phyloP scores from a whole-genome alignment of 345 rosid genomes.

The Murraya koenigii region DNA sequence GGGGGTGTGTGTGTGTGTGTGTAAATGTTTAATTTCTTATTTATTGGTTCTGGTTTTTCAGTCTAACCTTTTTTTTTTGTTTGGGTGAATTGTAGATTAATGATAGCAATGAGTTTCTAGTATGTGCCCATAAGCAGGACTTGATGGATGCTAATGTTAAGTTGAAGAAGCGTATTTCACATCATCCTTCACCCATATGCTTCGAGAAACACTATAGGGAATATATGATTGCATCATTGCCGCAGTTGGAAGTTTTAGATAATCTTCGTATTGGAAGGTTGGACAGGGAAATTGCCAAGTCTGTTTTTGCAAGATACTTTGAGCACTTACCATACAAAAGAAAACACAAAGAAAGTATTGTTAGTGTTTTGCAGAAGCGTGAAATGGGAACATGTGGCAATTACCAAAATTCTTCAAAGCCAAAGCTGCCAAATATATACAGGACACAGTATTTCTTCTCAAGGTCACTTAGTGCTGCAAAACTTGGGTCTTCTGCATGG shows the following conservation, averaged over 20 bases:
- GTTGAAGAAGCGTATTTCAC: conserved; percentile 33
- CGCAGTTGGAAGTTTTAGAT: conserved; percentile 44
- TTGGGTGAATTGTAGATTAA: conserved; percentile 20
- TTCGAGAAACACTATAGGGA: conserved; percentile 55
- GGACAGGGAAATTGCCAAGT: conserved; percentile 41
- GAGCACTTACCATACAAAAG: conserved; percentile 46
- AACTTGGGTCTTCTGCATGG: conserved; percentile 43
- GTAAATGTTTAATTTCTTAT: not conserved
- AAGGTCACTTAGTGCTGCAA: conserved; percentile 50
- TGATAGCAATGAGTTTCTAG: conserved; percentile 7
- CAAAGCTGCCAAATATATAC: conserved; percentile 19
- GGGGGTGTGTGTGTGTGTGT: too few relatives aligned
- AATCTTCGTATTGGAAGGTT: conserved; percentile 30
- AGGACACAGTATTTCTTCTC: conserved; percentile 35
- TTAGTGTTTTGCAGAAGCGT: conserved; percentile 39
- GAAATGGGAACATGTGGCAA: conserved; percentile 36
- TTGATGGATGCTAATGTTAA: conserved; percentile 2
- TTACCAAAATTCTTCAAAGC: conserved; percentile 30
- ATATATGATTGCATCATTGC: conserved; percentile 45
- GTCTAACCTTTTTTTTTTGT: conserved; percentile 25
- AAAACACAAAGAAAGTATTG: conserved; percentile 35
- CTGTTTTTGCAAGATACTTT: conserved; percentile 31
- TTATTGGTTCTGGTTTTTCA: conserved; percentile 15
- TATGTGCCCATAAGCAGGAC: conserved; percentile 13
- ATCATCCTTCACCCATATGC: conserved; percentile 53